These are phyloP conservation scores for Tetrastigma voinierianum DNA, from an alignment of 164 flowering plant genomes.

Conservation along the genomic window DNA sequence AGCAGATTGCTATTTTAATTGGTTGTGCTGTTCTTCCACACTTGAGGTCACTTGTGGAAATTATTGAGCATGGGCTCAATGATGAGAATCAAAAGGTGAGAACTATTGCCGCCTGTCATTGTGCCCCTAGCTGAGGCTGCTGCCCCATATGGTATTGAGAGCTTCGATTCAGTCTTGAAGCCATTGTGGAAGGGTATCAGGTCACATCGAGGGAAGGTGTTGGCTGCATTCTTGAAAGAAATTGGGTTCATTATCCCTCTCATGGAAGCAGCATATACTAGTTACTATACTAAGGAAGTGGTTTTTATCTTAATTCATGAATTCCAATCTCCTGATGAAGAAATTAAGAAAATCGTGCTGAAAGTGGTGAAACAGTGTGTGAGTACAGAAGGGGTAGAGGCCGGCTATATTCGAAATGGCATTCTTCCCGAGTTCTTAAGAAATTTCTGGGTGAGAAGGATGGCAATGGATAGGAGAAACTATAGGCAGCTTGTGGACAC, in stretches of 20 bases:
- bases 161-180: constrained; percentile 96
- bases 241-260: constrained; percentile 98
- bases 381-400: constrained; percentile 94
- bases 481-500: constrained; percentile 96
- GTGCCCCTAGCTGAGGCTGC: constrained; percentile 99
- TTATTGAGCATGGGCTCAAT: too few species aligned
- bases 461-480: constrained; percentile 96
- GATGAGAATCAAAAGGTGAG: too few species aligned
- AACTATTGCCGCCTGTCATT: constrained; percentile 40
- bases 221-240: constrained; percentile 96
- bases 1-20: too few species aligned
- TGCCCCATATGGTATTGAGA: constrained; percentile 98
- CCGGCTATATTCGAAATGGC: constrained; percentile 83
- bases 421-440: constrained; percentile 90
- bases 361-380: constrained; percentile 99
- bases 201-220: constrained; percentile 95
- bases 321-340: constrained; percentile 99
- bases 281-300: constrained; percentile 96
- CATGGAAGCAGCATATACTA: constrained; percentile 97
- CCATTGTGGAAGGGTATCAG: constrained; percentile 99
- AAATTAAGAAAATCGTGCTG: constrained; percentile 97
- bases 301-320: constrained; percentile 90
- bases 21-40: too few species aligned
- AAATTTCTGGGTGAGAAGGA: constrained; percentile 96
- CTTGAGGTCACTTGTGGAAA: too few species aligned